Percentiles rank a stretch among this genome's conserved stretches.
phyloP scores from a whole-genome alignment of 2,329 filamentous ascomycete genomes.

The Lecanicillium sp. region DNA sequence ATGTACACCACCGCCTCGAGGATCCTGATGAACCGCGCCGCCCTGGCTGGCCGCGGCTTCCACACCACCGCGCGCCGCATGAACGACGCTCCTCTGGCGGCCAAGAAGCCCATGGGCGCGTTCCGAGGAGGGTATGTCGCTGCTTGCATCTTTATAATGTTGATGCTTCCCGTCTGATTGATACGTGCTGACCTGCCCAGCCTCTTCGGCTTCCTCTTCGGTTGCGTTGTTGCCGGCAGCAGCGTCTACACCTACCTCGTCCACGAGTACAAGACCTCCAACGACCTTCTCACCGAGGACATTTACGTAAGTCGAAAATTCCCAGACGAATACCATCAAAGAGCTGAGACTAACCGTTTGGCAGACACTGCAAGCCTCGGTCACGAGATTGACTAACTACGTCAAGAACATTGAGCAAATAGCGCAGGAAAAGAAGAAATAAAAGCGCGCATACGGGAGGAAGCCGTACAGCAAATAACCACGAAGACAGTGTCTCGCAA shows the following conservation, averaged over 20 bases:
- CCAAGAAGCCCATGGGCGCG: constrained; percentile 53
- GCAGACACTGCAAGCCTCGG: constrained; percentile 80
- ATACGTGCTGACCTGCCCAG: constrained; percentile 38
- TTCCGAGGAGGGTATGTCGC: constrained; percentile 54
- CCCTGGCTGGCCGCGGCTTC: constrained; percentile 36
- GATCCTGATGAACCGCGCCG: constrained; percentile 37
- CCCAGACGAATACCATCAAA: constrained; percentile 3
- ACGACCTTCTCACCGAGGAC: constrained; percentile 89
- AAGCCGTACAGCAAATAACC: no score
- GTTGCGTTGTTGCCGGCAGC: constrained; percentile 70
- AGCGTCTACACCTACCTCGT: constrained; percentile 89
- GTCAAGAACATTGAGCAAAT: constrained; percentile 77
- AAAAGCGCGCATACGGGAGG: no score
- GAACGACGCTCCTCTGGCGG: constrained; percentile 43
- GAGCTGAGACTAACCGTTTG: not conserved
- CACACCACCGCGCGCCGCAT: constrained; percentile 45
- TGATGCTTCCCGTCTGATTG: not conserved
- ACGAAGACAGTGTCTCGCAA: no score
- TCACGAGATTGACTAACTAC: constrained; percentile 79
- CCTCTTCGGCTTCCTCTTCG: constrained; percentile 85
- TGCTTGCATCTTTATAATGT: not conserved
- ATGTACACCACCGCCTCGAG: constrained; percentile 30
- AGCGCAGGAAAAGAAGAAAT: constrained; percentile 68
- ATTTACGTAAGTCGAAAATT: constrained; percentile 69
- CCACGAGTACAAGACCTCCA: constrained; percentile 88